Percentiles rank a stretch among this genome's conserved stretches.
Evolutionary conservation across 2,329 filamentous ascomycete species (phyloP).

Genomic region (Macroventuria anomochaeta): DNA sequence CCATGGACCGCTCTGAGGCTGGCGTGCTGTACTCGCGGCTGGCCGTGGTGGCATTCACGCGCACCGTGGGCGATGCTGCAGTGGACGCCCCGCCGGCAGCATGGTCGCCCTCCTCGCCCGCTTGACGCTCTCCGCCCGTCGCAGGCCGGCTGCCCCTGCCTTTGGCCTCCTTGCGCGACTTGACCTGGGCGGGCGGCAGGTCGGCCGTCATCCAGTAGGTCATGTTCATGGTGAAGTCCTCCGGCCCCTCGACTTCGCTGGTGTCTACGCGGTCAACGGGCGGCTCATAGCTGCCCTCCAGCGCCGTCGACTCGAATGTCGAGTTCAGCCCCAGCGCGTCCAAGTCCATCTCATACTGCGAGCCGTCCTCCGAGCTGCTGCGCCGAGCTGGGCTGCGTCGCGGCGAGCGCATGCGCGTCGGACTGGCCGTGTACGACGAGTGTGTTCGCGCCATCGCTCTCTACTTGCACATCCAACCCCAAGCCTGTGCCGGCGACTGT

Average conservation of each 20-base stretch:
- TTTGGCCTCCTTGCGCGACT: conserved; percentile 42
- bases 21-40: conserved; percentile 29
- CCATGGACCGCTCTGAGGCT: conserved; percentile 43
- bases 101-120: conserved; percentile 28
- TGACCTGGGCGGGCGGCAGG: conserved; percentile 37
- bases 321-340: conserved; percentile 47
- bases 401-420: conserved; percentile 34
- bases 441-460: conserved; percentile 41
- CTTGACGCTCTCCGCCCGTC: conserved; percentile 26
- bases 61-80: conserved; percentile 30
- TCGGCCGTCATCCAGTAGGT: conserved; percentile 52
- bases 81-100: conserved; percentile 23
- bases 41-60: conserved; percentile 32
- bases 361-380: conserved; percentile 40
- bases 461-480: conserved; percentile 14
- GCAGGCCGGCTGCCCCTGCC: conserved; percentile 21
- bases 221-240: conserved; percentile 54
- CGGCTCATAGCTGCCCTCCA: conserved; percentile 36
- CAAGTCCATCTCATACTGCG: conserved; percentile 50
- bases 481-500: background rate
- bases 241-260: conserved; percentile 51
- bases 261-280: conserved; percentile 47
- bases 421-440: conserved; percentile 46
- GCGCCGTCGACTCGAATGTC: conserved; percentile 43
- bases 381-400: conserved; percentile 37